Evolutionary conservation across 2,329 filamentous ascomycete species (phyloP), one percentile per base, ranked within the genome.

Genomic region (Clonostachys byssicola): DNA sequence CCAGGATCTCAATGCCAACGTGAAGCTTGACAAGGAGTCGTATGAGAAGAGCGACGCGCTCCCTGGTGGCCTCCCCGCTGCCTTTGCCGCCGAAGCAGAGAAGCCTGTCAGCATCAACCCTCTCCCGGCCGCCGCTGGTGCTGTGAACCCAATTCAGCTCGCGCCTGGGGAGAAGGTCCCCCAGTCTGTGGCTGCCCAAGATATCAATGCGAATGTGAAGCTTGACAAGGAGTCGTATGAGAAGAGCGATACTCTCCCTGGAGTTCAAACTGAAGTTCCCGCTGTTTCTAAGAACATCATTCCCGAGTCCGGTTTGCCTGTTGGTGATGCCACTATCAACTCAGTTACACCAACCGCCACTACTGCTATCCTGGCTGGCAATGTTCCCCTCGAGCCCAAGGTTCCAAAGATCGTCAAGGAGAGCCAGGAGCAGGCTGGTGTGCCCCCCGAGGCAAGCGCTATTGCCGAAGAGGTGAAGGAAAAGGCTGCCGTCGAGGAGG

Each of bases 221-320:
- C 79, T 89, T 17, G 92, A 96, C 64, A 80, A 90, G 65, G 88
- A 84, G 56, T 92, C 89, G 2, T 97, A 96, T 67, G 86, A 95
- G 65, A 88, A 88, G 66, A 83, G 85, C 53, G 87, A 87, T 59
- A 78, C 83, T 48, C 66, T 84, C 40, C 74, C 77, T 44, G 78
- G 77, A 54, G 69, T 75, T 43, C 67, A 30, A 10, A 30, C 13
- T 17, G 18, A 17, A 30, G 23, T 30, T 5, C 23, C 23, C 23
- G 23, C 34, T 30, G 14, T 40, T 23, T 8, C 43, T 12, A 23
- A 16, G 17, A 23, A 18, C 39, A 67, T 85, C 48, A 91, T 94
- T 53, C 89, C 90, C 16, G 89, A 95, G 69, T 92, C 89, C 8
- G 89, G 86, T 65, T 75, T 94, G 52, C 87, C 88, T 12, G 85